A percentile compares a stretch with the other conserved stretches of the same genome.
Evolutionary conservation across 805 yeast genomes (phyloP).

Genomic region (Middelhovenomyces tepae): DNA sequence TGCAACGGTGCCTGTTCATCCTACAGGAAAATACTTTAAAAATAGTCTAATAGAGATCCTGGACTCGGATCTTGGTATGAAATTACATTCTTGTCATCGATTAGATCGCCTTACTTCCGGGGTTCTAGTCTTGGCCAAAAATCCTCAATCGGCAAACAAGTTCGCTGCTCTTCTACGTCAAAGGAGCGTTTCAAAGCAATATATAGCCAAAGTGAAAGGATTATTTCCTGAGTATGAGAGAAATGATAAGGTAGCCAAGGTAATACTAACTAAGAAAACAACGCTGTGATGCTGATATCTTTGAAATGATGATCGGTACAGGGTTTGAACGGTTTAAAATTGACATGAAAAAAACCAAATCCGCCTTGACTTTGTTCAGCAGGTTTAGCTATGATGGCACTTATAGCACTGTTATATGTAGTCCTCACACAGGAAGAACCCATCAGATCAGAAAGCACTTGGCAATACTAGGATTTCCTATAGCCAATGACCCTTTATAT

Average conservation of each 20-base stretch:
- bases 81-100: constrained; percentile 72
- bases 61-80: constrained; percentile 50
- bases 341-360: constrained; percentile 30
- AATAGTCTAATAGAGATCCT: constrained; percentile 74
- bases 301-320: neutral
- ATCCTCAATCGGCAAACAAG: constrained; percentile 56
- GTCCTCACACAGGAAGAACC: constrained; percentile 84
- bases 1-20: constrained; percentile 91
- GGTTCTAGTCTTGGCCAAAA: constrained; percentile 70
- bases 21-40: constrained; percentile 75
- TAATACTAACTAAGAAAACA: too few species aligned
- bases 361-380: constrained; percentile 57
- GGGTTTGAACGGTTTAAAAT: neutral
- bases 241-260: too few species aligned
- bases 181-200: constrained; percentile 63
- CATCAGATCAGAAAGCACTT: constrained; percentile 93
- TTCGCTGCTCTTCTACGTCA: constrained; percentile 53
- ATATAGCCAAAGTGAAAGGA: constrained; percentile 75
- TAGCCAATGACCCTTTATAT: constrained; percentile 83
- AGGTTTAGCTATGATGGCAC: constrained; percentile 43
- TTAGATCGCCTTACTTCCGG: constrained; percentile 83
- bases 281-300: constrained; percentile 29
- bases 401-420: constrained; percentile 59
- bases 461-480: constrained; percentile 75
- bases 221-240: constrained; percentile 55